Evolutionary conservation across 2,329 filamentous ascomycete species (phyloP).

Genomic region (Leptographium flavum): DNA sequence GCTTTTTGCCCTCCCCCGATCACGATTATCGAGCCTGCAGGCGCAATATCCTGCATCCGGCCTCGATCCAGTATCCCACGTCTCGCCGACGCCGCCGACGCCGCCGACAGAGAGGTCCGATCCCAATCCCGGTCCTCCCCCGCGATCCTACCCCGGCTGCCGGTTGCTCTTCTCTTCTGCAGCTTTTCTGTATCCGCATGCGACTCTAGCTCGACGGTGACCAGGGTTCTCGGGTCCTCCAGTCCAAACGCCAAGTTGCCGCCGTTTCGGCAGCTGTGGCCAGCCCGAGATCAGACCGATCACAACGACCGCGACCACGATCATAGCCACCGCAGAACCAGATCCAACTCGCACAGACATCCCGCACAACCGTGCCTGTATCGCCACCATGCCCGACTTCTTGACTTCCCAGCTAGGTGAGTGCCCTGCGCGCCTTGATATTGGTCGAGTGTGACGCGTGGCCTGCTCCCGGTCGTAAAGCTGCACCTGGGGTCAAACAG

Average conservation of each 20-base stretch:
- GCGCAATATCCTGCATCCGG: too few relatives aligned
- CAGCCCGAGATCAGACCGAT: background rate
- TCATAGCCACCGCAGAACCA: too few relatives aligned
- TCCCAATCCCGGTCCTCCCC: too few relatives aligned
- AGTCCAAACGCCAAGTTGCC: background rate
- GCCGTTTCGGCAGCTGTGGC: background rate
- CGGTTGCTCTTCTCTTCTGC: background rate
- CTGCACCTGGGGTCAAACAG: background rate
- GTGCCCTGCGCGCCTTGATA: conserved; percentile 2
- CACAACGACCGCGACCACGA: background rate
- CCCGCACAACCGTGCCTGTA: background rate
- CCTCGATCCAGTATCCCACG: too few relatives aligned
- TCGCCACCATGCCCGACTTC: conserved; percentile 8
- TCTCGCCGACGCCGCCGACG: too few relatives aligned
- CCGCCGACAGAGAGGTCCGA: too few relatives aligned
- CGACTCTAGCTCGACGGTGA: background rate
- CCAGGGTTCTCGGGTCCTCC: background rate
- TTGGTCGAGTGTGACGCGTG: background rate
- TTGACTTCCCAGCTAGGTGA: conserved; percentile 10
- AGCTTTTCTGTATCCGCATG: background rate
- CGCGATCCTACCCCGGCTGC: too few relatives aligned
- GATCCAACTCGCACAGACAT: background rate
- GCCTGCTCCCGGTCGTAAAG: background rate
- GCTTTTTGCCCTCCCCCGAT: too few relatives aligned
- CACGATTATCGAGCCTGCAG: too few relatives aligned